Evolutionary conservation across 768 basidiomycete genomes (phyloP).

Genomic region (Serendipita sp.): DNA sequence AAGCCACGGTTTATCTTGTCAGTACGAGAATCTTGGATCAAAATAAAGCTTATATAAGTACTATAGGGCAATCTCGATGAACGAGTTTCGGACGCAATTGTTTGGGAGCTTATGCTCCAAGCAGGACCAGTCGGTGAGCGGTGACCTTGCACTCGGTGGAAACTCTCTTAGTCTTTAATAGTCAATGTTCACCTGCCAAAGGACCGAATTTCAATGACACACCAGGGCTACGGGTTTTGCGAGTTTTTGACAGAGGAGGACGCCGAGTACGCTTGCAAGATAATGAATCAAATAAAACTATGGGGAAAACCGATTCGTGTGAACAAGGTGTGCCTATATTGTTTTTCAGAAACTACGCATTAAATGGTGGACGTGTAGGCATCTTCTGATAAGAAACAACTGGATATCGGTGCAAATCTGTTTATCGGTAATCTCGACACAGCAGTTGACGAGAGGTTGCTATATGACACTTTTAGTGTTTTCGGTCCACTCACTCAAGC

Average conservation of each 20-base stretch:
- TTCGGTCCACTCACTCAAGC: constrained; percentile 88
- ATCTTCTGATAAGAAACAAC: constrained; percentile 93
- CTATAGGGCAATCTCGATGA: constrained; percentile 90
- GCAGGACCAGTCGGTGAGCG: constrained; percentile 92
- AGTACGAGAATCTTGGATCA: constrained; percentile 12
- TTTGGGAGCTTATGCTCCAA: constrained; percentile 98
- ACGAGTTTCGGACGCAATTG: constrained; percentile 76
- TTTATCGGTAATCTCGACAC: constrained; percentile 94
- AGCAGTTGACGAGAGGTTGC: constrained; percentile 78
- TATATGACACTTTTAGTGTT: constrained; percentile 91
- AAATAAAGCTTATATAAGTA: not conserved
- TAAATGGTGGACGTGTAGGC: constrained; percentile 33
- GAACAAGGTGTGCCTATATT: constrained; percentile 64
- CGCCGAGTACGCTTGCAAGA: constrained; percentile 99
- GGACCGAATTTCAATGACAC: constrained; percentile 94
- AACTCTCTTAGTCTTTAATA: constrained; percentile 17
- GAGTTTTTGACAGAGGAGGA: constrained; percentile 98
- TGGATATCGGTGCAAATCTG: constrained; percentile 94
- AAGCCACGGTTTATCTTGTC: constrained; percentile 78
- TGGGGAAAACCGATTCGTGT: constrained; percentile 98
- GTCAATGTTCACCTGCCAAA: constrained; percentile 97
- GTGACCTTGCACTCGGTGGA: not conserved
- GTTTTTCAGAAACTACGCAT: not conserved
- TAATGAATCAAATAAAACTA: constrained; percentile 99
- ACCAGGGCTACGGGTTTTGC: constrained; percentile 99